Evolutionary conservation across 1,139 yeast genomes (phyloP).

Genomic region (Blastobotrys buckinghamii): DNA sequence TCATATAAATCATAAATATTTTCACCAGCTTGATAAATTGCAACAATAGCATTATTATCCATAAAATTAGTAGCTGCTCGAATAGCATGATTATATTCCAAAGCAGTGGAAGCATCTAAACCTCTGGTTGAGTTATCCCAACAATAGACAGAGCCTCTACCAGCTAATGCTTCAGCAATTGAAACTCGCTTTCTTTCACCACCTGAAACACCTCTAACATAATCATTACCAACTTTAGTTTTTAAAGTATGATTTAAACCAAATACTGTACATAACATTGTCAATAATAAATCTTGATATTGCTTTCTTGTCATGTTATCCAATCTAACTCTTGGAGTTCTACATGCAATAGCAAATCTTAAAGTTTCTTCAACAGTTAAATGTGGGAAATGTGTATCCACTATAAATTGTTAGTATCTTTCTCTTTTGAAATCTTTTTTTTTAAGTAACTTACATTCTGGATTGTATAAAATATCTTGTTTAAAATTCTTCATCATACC

Average conservation of each 20-base stretch:
- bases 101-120: constrained; percentile 66
- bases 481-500: constrained; percentile 47
- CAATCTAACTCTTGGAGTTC: constrained; percentile 52
- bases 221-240: constrained; percentile 57
- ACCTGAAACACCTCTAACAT: constrained; percentile 58
- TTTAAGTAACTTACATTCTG: constrained; percentile 35
- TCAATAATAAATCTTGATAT: constrained; percentile 44
- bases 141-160: constrained; percentile 52
- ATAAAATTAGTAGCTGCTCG: constrained; percentile 54
- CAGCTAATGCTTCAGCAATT: constrained; percentile 55
- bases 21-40: constrained; percentile 63
- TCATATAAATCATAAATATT: constrained; percentile 57
- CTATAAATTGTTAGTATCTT: constrained; percentile 5
- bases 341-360: constrained; percentile 52
- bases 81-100: constrained; percentile 59
- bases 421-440: not conserved
- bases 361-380: constrained; percentile 59
- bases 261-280: constrained; percentile 49
- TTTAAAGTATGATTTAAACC: constrained; percentile 52
- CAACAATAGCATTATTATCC: constrained; percentile 51
- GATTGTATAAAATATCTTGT: constrained; percentile 52
- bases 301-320: constrained; percentile 44
- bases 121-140: constrained; percentile 84
- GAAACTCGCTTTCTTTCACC: constrained; percentile 63
- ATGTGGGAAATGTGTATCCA: constrained; percentile 57